phyloP scores from a whole-genome alignment of 352 stramenopile genomes.

The Phytophthora sansomeana region DNA sequence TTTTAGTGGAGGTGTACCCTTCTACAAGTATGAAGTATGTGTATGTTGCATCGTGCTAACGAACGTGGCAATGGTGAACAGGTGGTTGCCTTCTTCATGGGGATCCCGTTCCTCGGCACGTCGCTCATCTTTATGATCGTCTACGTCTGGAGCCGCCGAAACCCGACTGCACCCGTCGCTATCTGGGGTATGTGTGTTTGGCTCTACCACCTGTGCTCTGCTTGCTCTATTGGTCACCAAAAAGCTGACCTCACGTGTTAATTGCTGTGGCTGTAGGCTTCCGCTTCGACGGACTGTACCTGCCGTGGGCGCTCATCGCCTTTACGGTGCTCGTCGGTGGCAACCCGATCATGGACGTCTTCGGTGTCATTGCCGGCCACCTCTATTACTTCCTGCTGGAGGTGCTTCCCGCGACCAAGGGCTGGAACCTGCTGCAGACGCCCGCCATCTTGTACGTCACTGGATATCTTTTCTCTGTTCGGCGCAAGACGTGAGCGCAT shows the following conservation, averaged over 20 bases:
- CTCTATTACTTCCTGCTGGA: slow-evolving; percentile 93
- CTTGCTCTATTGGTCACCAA: not conserved
- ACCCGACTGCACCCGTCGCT: slow-evolving; percentile 79
- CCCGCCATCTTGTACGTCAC: slow-evolving; percentile 80
- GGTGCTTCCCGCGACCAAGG: slow-evolving; percentile 86
- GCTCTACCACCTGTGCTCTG: not conserved
- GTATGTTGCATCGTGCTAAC: no score
- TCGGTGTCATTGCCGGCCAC: slow-evolving; percentile 87
- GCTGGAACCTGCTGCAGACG: slow-evolving; percentile 86
- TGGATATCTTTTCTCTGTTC: not conserved
- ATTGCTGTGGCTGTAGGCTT: slow-evolving; percentile 55
- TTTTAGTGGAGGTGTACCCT: no score
- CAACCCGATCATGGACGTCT: slow-evolving; percentile 89
- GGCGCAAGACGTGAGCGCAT: not conserved
- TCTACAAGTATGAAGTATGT: no score
- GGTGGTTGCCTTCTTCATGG: slow-evolving; percentile 88
- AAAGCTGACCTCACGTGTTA: no score
- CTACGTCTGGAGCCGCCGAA: slow-evolving; percentile 91
- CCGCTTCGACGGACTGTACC: slow-evolving; percentile 87
- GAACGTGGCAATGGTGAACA: slow-evolving; percentile 24
- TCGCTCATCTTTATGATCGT: slow-evolving; percentile 93
- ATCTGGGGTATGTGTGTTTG: slow-evolving; percentile 86
- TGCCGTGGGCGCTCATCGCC: slow-evolving; percentile 90
- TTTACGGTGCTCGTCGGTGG: slow-evolving; percentile 90
- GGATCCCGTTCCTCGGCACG: slow-evolving; percentile 81